Conservation (phyloP, 2,329 filamentous ascomycete genomes). For the Davidsoniella australis region DNA sequence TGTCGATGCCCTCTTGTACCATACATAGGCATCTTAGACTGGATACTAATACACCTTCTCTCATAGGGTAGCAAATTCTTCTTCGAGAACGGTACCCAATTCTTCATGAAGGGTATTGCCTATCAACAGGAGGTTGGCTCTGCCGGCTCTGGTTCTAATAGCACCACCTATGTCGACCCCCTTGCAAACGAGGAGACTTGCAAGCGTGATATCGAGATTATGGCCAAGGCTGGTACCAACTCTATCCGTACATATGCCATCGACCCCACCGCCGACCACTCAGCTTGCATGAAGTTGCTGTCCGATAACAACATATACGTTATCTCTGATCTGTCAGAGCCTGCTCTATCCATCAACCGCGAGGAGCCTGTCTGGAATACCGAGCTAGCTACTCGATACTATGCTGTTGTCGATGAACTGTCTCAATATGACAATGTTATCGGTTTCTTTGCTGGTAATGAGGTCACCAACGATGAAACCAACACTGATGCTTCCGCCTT, state of each 20-base stretch:
- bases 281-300: conserved; percentile 68
- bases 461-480: conserved; percentile 76
- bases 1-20: background rate
- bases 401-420: conserved; percentile 64
- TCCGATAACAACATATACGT: conserved; percentile 84
- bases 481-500: conserved; percentile 85
- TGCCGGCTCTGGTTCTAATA: conserved; percentile 30
- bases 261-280: conserved; percentile 62
- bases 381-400: conserved; percentile 65
- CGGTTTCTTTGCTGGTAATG: conserved; percentile 97
- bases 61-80: conserved; percentile 68
- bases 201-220: conserved; percentile 69
- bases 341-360: conserved; percentile 69
- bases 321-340: conserved; percentile 76
- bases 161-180: conserved; percentile 57
- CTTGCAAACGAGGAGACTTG: conserved; percentile 56
- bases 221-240: conserved; percentile 70
- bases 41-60: conserved; percentile 1
- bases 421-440: conserved; percentile 76
- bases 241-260: conserved; percentile 90
- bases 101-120: conserved; percentile 80
- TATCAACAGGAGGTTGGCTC: conserved; percentile 70
- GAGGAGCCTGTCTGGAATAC: conserved; percentile 63
- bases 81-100: conserved; percentile 52
- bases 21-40: background rate